phyloP scores from a whole-genome alignment of 352 stramenopile genomes.

The Phytophthora colocasiae region DNA sequence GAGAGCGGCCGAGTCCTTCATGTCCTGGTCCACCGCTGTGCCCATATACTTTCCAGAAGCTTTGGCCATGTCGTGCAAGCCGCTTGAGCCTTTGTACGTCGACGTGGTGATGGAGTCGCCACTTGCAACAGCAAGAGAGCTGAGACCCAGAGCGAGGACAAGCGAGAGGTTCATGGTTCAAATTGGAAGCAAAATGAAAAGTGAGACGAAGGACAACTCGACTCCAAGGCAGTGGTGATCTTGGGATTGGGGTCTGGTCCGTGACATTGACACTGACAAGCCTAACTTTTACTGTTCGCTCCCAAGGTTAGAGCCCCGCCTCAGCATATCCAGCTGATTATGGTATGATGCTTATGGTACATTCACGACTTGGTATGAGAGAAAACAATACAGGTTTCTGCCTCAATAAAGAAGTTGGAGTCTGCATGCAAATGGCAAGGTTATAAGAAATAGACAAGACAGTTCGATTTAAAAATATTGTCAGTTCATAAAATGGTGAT shows the following conservation, averaged over 20 bases:
- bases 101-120: constrained; percentile 29
- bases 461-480: no score
- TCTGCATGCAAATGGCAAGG: no score
- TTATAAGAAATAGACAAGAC: no score
- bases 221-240: constrained; percentile 8
- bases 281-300: constrained; percentile 20
- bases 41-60: constrained; percentile 41
- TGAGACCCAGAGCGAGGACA: constrained; percentile 13
- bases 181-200: constrained; percentile 8
- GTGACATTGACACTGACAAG: not conserved
- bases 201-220: not conserved
- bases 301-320: not conserved
- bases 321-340: constrained; percentile 4
- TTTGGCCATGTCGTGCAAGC: constrained; percentile 36
- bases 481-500: no score
- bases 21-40: constrained; percentile 33
- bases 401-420: no score
- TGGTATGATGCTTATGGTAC: not conserved
- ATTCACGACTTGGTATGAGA: no score
- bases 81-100: constrained; percentile 33
- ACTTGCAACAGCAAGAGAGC: constrained; percentile 16
- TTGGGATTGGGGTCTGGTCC: constrained; percentile 6
- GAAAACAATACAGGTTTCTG: no score
- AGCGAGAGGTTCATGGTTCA: constrained; percentile 25
- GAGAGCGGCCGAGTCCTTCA: constrained; percentile 27